phyloP scores from a whole-genome alignment of 2,329 filamentous ascomycete species.

The Bipolaris sorokiniana region DNA sequence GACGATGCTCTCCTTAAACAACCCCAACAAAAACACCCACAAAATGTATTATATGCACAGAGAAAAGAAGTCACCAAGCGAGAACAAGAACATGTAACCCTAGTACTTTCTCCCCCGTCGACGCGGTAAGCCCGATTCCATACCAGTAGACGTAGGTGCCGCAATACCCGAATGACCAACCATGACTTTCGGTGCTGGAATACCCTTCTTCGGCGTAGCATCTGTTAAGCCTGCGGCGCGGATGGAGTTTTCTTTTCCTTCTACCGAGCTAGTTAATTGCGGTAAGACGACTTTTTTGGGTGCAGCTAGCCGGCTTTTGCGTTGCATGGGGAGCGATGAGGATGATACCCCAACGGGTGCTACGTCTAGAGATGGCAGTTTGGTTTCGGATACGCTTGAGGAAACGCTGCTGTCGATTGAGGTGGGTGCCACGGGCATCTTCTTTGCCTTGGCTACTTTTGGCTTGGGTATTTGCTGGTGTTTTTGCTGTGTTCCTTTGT shows the following conservation, averaged over 20 bases:
- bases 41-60: background rate
- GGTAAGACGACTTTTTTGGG: conserved; percentile 46
- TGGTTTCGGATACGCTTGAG: conserved; percentile 14
- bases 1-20: too few relatives aligned
- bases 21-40: background rate
- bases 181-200: conserved; percentile 31
- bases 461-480: conserved; percentile 20
- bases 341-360: conserved; percentile 28
- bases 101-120: conserved; percentile 34
- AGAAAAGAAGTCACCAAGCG: background rate
- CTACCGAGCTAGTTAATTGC: conserved; percentile 21
- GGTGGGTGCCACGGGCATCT: conserved; percentile 26
- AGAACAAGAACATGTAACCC: background rate
- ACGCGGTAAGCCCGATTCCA: conserved; percentile 41
- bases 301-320: conserved; percentile 43
- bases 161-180: conserved; percentile 16
- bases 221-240: conserved; percentile 15
- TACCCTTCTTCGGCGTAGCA: conserved; percentile 40
- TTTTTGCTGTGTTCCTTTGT: conserved; percentile 15
- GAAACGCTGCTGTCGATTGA: conserved; percentile 15
- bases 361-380: conserved; percentile 29
- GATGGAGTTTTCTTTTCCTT: conserved; percentile 30
- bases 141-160: background rate
- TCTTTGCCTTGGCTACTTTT: conserved; percentile 31
- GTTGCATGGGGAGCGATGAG: conserved; percentile 23